These are phyloP conservation scores for Cephaloascus fragrans DNA, from an alignment of 805 yeast species.

Conservation along the genomic window DNA sequence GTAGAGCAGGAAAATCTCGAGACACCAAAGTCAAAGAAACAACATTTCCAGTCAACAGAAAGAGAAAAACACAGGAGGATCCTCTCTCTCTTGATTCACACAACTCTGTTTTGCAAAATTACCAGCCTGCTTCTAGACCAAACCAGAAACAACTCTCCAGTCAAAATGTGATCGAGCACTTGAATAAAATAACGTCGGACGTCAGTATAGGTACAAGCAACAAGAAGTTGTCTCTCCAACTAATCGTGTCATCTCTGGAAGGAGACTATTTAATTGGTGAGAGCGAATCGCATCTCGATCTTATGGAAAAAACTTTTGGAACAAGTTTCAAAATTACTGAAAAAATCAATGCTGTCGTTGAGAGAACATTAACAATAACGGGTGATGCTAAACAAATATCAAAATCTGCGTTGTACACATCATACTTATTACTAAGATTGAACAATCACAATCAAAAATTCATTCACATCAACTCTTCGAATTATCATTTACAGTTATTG, in stretches of 20 bases:
- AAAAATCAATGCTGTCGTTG: not conserved
- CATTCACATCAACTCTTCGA: not conserved
- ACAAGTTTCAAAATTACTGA: not conserved
- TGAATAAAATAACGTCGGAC: not conserved
- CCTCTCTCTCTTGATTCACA: no score
- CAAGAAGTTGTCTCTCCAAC: not conserved
- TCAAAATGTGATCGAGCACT: not conserved
- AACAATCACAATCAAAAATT: not conserved
- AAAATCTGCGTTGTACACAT: not conserved
- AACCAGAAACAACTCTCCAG: not conserved
- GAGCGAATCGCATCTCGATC: not conserved
- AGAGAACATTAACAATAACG: not conserved
- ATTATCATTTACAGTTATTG: not conserved
- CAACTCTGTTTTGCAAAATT: no score
- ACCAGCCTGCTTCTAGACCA: not conserved
- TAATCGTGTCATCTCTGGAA: not conserved
- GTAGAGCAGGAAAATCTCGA: no score
- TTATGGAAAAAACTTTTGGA: not conserved
- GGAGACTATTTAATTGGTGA: not conserved
- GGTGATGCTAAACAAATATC: not conserved
- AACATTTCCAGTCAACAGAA: no score
- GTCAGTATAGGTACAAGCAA: not conserved
- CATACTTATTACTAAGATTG: not conserved
- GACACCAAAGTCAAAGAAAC: no score
- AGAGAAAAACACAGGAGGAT: no score